These are phyloP conservation scores for Sarocladium strictum DNA, from an alignment of 2,329 filamentous ascomycete species.

Conservation along the genomic window DNA sequence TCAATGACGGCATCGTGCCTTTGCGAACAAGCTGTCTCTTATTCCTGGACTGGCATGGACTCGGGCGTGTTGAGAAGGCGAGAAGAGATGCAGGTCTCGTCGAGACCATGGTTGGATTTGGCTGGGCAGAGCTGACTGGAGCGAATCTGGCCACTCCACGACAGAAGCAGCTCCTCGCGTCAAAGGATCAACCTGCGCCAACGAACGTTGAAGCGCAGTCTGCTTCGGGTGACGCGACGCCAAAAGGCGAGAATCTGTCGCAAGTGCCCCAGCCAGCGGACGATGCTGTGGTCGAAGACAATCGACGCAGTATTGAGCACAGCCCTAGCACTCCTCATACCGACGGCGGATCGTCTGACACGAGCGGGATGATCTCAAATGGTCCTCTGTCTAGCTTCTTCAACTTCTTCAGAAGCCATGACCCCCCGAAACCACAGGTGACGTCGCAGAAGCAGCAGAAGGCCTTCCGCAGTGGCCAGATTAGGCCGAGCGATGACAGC, in stretches of 20 bases:
- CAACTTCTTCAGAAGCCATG: constrained; percentile 64
- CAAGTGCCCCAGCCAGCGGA: constrained; percentile 67
- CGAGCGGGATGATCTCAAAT: constrained; percentile 15
- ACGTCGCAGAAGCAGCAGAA: constrained; percentile 57
- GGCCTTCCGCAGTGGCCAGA: constrained; percentile 75
- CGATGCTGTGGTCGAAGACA: constrained; percentile 62
- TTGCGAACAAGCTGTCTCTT: constrained; percentile 91
- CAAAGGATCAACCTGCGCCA: constrained; percentile 14
- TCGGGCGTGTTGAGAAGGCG: constrained; percentile 91
- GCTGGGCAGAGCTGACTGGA: constrained; percentile 86
- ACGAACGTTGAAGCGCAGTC: constrained; percentile 25
- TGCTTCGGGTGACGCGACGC: constrained; percentile 30
- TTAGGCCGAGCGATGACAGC: constrained; percentile 34
- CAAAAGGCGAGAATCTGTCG: constrained; percentile 31
- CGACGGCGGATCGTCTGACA: constrained; percentile 20
- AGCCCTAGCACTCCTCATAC: constrained; percentile 30
- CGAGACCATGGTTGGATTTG: constrained; percentile 87
- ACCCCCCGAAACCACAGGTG: constrained; percentile 40
- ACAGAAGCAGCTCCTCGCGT: constrained; percentile 29
- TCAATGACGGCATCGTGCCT: constrained; percentile 96
- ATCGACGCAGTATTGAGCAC: constrained; percentile 47
- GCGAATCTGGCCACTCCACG: constrained; percentile 49
- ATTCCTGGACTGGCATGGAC: constrained; percentile 92
- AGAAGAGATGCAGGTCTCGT: constrained; percentile 86
- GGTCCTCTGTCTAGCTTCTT: constrained; percentile 57